Percentiles rank a stretch among this genome's conserved stretches.
These are phyloP conservation scores for Alternaria arborescens DNA, from an alignment of 2,329 filamentous ascomycete genomes.

Conservation along the genomic window DNA sequence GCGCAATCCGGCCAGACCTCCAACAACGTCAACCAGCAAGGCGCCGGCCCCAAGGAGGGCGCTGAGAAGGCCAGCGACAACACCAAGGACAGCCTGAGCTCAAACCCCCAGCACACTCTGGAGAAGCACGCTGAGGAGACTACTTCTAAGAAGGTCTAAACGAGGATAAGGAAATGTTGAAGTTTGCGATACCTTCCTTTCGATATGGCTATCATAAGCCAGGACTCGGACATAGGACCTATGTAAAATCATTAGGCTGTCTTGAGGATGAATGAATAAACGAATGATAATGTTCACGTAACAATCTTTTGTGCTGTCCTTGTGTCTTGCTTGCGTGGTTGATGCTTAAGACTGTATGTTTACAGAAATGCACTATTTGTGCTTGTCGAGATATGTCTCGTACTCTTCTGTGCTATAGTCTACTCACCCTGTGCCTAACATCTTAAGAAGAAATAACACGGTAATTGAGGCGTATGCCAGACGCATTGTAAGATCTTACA, in stretches of 20 bases:
- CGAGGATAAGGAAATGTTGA: not conserved
- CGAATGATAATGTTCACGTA: not conserved
- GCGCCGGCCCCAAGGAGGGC: conserved; percentile 50
- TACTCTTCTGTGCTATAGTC: not conserved
- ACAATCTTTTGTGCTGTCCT: not conserved
- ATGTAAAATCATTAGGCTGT: not conserved
- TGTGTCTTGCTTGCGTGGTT: not conserved
- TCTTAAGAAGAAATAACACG: too few relatives aligned
- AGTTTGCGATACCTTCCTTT: not conserved
- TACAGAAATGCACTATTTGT: not conserved
- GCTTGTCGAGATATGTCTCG: not conserved
- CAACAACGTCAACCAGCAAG: conserved; percentile 65
- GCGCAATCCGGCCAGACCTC: conserved; percentile 69
- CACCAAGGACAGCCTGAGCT: conserved; percentile 55
- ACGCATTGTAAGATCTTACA: too few relatives aligned
- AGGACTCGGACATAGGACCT: not conserved
- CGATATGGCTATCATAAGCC: not conserved
- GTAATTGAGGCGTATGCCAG: too few relatives aligned
- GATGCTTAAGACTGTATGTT: not conserved
- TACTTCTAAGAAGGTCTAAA: conserved; percentile 62
- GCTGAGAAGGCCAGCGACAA: conserved; percentile 62
- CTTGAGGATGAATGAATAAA: not conserved
- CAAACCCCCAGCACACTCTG: conserved; percentile 72
- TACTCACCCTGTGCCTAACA: too few relatives aligned
- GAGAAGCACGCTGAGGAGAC: conserved; percentile 69